These are phyloP conservation scores for Circinella umbellata DNA, from an alignment of 371 early-diverging fungal genomes.

Conservation along the genomic window DNA sequence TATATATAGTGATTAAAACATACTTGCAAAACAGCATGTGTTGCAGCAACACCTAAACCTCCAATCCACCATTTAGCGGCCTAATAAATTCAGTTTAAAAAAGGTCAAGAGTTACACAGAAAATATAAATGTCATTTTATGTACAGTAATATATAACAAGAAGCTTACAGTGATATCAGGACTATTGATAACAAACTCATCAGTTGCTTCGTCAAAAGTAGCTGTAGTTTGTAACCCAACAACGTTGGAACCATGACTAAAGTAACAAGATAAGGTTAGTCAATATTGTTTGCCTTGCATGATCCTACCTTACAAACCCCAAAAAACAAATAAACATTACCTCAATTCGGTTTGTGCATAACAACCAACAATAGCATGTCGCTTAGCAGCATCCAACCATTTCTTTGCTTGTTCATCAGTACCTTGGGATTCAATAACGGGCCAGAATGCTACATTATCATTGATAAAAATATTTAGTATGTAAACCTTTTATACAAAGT, in stretches of 20 bases:
- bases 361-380: conserved; percentile 81
- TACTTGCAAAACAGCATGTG: conserved; percentile 82
- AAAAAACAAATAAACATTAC: conserved; percentile 35
- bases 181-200: conserved; percentile 84
- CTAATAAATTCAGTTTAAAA: conserved; percentile 17
- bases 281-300: conserved; percentile 84
- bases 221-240: conserved; percentile 86
- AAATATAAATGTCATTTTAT: too few relatives aligned
- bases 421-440: conserved; percentile 75
- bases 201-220: conserved; percentile 73
- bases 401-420: conserved; percentile 71
- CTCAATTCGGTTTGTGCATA: conserved; percentile 88
- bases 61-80: conserved; percentile 94
- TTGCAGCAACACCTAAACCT: conserved; percentile 64
- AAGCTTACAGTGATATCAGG: conserved; percentile 66
- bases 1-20: too few relatives aligned
- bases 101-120: not conserved
- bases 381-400: conserved; percentile 70
- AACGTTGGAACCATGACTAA: conserved; percentile 76
- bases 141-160: not conserved
- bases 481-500: not conserved
- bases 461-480: not conserved
- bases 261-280: conserved; percentile 30
- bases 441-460: conserved; percentile 65
- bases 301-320: conserved; percentile 80